A percentile compares a stretch with the other conserved stretches of the same genome.
Conservation (phyloP, 306 rosid genomes). For the Cicer cuneatum region DNA sequence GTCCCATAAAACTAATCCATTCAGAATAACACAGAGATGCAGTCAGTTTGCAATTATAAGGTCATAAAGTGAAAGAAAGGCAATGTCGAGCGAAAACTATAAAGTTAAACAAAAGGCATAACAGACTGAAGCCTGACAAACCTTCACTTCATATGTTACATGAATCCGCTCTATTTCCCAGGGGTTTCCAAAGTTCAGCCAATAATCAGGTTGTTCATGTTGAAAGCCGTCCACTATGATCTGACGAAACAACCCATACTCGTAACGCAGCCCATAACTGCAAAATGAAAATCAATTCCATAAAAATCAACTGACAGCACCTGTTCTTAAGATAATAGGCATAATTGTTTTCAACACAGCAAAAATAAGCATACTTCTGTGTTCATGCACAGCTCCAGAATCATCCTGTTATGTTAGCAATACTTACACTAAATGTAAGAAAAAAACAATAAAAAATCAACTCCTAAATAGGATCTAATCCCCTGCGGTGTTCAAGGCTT, state of each 20-base stretch:
- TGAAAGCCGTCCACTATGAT: constrained; percentile 74
- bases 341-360: constrained; percentile 40
- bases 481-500: constrained; percentile 34
- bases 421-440: constrained; percentile 16
- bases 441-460: constrained; percentile 29
- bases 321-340: constrained; percentile 26
- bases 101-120: constrained; percentile 32
- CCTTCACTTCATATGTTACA: constrained; percentile 79
- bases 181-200: constrained; percentile 85
- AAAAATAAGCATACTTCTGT: constrained; percentile 32
- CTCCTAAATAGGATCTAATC: constrained; percentile 20
- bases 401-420: not conserved
- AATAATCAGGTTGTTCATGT: constrained; percentile 79
- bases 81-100: constrained; percentile 17
- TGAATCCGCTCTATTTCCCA: constrained; percentile 80
- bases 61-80: constrained; percentile 30
- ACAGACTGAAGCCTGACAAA: constrained; percentile 45
- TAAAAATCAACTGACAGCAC: constrained; percentile 24
- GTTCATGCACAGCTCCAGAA: constrained; percentile 29
- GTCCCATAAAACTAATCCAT: constrained; percentile 67
- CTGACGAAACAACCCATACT: constrained; percentile 78
- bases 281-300: constrained; percentile 43
- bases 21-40: constrained; percentile 42
- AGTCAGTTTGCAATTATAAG: constrained; percentile 46
- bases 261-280: constrained; percentile 75